A percentile compares a stretch with the other conserved stretches of the same genome.
phyloP scores from a whole-genome alignment of 148 eudicot species.

The Nyssa sinensis region DNA sequence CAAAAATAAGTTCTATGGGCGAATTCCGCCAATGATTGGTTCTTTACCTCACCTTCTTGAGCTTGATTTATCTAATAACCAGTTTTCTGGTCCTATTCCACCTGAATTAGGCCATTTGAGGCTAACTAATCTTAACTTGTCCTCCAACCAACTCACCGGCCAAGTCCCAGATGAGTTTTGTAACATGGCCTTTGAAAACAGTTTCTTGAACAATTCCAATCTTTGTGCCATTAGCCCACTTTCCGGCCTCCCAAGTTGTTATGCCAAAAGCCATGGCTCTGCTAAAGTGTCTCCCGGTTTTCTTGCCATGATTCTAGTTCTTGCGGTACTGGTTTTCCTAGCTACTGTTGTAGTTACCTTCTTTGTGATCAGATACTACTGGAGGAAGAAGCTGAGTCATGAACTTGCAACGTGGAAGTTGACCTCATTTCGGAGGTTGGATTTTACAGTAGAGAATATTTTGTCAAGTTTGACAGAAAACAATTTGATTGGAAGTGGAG shows the following conservation, averaged over 20 bases:
- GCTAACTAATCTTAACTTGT: constrained; percentile 22
- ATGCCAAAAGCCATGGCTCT: constrained; percentile 6
- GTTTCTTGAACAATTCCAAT: constrained; percentile 28
- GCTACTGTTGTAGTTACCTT: constrained; percentile 28
- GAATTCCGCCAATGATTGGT: constrained; percentile 25
- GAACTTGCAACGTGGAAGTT: constrained; percentile 46
- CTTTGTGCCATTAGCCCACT: constrained; percentile 28
- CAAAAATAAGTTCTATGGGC: constrained; percentile 27
- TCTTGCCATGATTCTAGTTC: constrained; percentile 39
- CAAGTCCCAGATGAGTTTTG: constrained; percentile 24
- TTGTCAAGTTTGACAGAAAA: constrained; percentile 43
- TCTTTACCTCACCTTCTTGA: constrained; percentile 20
- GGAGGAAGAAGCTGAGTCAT: constrained; percentile 27
- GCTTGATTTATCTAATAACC: constrained; percentile 29
- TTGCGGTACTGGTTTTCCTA: constrained; percentile 30
- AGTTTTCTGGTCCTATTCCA: constrained; percentile 31
- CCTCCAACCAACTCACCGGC: constrained; percentile 35
- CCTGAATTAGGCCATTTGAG: constrained; percentile 22
- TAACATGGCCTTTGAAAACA: constrained; percentile 24
- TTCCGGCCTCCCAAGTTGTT: constrained; percentile 45
- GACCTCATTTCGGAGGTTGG: constrained; percentile 53
- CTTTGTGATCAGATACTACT: constrained; percentile 23
- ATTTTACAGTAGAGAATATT: constrained; percentile 50
- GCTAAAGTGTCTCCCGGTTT: constrained; percentile 25
- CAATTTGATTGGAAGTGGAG: constrained; percentile 66